Percentiles rank a stretch among this genome's conserved stretches.
phyloP scores from a whole-genome alignment of 2,329 filamentous ascomycete genomes.

The Fusarium cyanostomum region DNA sequence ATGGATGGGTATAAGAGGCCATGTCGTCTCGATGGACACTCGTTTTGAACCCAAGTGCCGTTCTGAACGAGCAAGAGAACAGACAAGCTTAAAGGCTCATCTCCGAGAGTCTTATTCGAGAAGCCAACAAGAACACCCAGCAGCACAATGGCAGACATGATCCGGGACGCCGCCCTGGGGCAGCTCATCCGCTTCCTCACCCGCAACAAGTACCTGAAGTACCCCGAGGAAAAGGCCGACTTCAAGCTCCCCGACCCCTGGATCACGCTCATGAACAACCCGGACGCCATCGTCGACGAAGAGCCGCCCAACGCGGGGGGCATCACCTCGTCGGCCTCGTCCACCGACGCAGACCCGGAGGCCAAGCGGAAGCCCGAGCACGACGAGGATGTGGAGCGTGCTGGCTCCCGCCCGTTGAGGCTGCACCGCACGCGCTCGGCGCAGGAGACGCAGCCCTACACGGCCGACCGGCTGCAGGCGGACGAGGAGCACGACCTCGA shows the following conservation, averaged over 20 bases:
- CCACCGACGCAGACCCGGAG: constrained; percentile 29
- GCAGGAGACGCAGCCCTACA: constrained; percentile 34
- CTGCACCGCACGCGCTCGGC: constrained; percentile 40
- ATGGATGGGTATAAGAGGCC: constrained; percentile 30
- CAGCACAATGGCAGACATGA: constrained; percentile 43
- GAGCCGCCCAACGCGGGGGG: constrained; percentile 15
- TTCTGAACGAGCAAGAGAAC: too few relatives aligned
- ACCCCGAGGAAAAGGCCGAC: constrained; percentile 66
- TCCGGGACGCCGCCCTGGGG: constrained; percentile 67
- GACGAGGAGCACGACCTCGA: constrained; percentile 52
- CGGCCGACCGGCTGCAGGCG: constrained; percentile 28
- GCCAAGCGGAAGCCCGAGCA: constrained; percentile 15
- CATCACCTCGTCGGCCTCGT: constrained; percentile 38
- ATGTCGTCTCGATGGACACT: neutral
- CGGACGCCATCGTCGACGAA: constrained; percentile 33
- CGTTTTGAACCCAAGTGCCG: neutral
- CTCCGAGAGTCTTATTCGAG: neutral
- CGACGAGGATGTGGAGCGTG: constrained; percentile 23
- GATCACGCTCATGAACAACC: constrained; percentile 48
- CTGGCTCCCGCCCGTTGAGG: constrained; percentile 11
- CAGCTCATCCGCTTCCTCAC: constrained; percentile 66
- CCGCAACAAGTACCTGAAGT: constrained; percentile 61
- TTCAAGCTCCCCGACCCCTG: constrained; percentile 61
- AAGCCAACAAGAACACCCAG: neutral
- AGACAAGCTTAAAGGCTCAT: constrained; percentile 18